Evolutionary conservation across 129 eudicot genomes (phyloP), one percentile per base, ranked within the genome.

Genomic region (Flaveria bidentis): DNA sequence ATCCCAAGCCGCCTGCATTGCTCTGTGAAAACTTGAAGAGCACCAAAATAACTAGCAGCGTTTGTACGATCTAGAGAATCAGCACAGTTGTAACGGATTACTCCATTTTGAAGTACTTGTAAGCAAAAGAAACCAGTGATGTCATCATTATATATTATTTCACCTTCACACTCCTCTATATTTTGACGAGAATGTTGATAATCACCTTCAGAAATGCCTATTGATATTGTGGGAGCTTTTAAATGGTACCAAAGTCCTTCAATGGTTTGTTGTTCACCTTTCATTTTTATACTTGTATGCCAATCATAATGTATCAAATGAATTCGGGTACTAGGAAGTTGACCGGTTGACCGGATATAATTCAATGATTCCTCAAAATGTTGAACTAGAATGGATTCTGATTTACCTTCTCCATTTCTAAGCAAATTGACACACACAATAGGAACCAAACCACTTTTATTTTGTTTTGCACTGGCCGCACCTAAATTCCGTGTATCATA

Each of bases 51-150:
- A 83, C 98, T 92, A 69, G 98, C 98, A 69, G 98, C 98, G 67
- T 92, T 92, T 81, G 98, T 92, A 78, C 98, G 81, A 63, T 92
- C 98, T 86, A 92, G 84, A 45, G 98, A 92, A 83, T 92, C 98
- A 5, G 98, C 98, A 82, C 98, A 92, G 51, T 92, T 92, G 78
- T 84, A 92, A 78, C 98, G 98, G 57, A 92, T 75, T 13, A 90
- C 94, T 65, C 98, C 98, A 60, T 90, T 92, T 85, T 92, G 98
- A 72, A 88, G 98, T 55, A 85, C 82, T 49, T 88, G 82, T 80
- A 92, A 73, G 82, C 93, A 88, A 67, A 90, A 92, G 56, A 88
- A 90, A 69, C 98, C 98, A 9, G 64, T 85, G 62, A 81, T 67
- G 82, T 86, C 98, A 78, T 90, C 90, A 17, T 77, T 88, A 56